Conservation (phyloP, 805 yeast species). For the Zygotorulaspora florentina region DNA sequence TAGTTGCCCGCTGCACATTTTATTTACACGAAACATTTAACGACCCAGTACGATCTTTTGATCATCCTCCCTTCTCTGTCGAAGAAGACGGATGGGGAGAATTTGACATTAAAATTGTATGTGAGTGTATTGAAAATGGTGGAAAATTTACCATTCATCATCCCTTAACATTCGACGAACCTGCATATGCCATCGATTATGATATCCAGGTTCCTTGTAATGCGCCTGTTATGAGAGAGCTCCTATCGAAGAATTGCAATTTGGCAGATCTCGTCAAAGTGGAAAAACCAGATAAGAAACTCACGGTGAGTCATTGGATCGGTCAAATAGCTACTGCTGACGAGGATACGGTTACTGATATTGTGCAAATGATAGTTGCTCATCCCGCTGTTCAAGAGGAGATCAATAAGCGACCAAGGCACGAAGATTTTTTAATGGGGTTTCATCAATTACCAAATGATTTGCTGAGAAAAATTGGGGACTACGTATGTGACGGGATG, state of each 20-base stretch:
- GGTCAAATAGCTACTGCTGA: conserved; percentile 16
- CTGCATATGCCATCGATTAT: conserved; percentile 72
- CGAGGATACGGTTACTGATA: conserved; percentile 25
- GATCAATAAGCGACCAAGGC: conserved; percentile 18
- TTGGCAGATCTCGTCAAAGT: conserved; percentile 47
- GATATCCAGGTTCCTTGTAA: conserved; percentile 65
- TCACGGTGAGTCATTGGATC: conserved; percentile 14
- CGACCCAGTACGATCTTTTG: conserved; percentile 71
- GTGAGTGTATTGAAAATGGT: conserved; percentile 68
- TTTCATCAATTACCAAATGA: conserved; percentile 28
- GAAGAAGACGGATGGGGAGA: conserved; percentile 98
- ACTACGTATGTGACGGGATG: conserved; percentile 4
- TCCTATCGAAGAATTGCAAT: conserved; percentile 68
- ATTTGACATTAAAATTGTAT: conserved; percentile 74
- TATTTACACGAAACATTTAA: conserved; percentile 89
- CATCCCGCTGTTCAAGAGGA: conserved; percentile 26
- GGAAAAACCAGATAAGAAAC: conserved; percentile 39
- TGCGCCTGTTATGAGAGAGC: conserved; percentile 60
- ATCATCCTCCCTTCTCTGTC: conserved; percentile 73
- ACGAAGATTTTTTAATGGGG: conserved; percentile 22
- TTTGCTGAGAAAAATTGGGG: conserved; percentile 14
- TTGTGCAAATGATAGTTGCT: conserved; percentile 23
- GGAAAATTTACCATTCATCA: conserved; percentile 81
- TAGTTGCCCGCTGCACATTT: conserved; percentile 83
- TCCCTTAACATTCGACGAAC: conserved; percentile 75